These are phyloP conservation scores for Populus nigra DNA, from an alignment of 345 rosid genomes.

Conservation along the genomic window DNA sequence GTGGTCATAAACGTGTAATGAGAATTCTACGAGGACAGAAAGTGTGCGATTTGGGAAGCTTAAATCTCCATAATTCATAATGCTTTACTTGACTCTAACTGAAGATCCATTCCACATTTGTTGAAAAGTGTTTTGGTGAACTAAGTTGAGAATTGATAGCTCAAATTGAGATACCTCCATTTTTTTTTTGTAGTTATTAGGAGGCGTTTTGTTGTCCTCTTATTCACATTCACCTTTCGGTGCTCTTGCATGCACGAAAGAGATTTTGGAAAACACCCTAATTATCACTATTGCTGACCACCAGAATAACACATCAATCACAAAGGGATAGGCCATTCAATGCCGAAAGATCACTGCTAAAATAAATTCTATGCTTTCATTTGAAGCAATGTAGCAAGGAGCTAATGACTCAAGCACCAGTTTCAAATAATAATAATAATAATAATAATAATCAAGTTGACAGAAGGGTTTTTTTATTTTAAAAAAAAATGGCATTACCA, in stretches of 20 bases:
- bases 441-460: neutral
- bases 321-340: neutral
- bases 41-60: neutral
- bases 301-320: neutral
- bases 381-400: neutral
- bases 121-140: neutral
- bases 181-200: neutral
- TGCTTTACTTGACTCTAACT: neutral
- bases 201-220: neutral
- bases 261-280: neutral
- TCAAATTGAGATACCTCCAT: neutral
- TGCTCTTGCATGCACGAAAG: neutral
- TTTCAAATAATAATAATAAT: neutral
- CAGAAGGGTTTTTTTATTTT: neutral
- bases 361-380: neutral
- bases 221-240: neutral
- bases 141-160: neutral
- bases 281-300: neutral
- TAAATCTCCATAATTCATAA: neutral
- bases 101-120: neutral
- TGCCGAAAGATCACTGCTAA: neutral
- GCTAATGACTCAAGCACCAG: neutral
- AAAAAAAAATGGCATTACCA: neutral
- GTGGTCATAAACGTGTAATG: neutral
- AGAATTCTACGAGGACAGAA: no score